These are phyloP conservation scores for Coemansia guatemalensis DNA, from an alignment of 192 early-diverging fungal species.

Conservation along the genomic window DNA sequence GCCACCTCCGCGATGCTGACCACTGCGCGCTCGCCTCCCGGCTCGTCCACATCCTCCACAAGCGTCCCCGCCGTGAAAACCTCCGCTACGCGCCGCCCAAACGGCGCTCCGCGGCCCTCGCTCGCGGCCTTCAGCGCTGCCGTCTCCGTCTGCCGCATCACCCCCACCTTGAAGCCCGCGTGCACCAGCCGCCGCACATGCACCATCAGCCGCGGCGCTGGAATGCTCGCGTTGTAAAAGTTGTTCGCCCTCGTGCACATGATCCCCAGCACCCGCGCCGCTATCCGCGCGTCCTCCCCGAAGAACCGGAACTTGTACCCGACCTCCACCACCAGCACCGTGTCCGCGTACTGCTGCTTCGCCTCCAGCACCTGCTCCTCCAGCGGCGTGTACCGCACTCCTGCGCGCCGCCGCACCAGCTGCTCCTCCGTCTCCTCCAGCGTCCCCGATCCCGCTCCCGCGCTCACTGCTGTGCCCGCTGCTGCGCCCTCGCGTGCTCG, in stretches of 20 bases:
- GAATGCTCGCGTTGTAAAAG: conserved; percentile 80
- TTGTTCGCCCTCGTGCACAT: conserved; percentile 76
- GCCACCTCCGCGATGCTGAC: not conserved
- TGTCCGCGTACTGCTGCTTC: conserved; percentile 68
- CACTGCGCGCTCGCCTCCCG: conserved; percentile 34
- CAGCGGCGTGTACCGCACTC: conserved; percentile 71
- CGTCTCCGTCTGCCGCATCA: conserved; percentile 81
- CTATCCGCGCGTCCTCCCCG: conserved; percentile 82
- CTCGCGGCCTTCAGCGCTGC: conserved; percentile 81
- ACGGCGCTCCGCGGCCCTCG: conserved; percentile 70
- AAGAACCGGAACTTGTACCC: conserved; percentile 96
- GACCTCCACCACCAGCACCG: conserved; percentile 82
- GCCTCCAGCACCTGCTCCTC: conserved; percentile 80
- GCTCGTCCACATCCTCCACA: conserved; percentile 75
- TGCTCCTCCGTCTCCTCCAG: conserved; percentile 35
- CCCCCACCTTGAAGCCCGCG: conserved; percentile 83
- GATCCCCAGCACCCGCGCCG: conserved; percentile 75
- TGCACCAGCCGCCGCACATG: conserved; percentile 81
- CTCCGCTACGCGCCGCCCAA: conserved; percentile 76
- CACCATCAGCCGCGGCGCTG: conserved; percentile 71
- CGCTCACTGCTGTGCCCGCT: not conserved
- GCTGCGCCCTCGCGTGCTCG: conserved; percentile 17
- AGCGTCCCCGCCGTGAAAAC: conserved; percentile 88
- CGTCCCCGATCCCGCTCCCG: not conserved
- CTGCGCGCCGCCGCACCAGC: conserved; percentile 35